A percentile compares a stretch with the other conserved stretches of the same genome.
Evolutionary conservation across 1,139 yeast species (phyloP).

Genomic region (Kurtzmaniella quercitrusa): DNA sequence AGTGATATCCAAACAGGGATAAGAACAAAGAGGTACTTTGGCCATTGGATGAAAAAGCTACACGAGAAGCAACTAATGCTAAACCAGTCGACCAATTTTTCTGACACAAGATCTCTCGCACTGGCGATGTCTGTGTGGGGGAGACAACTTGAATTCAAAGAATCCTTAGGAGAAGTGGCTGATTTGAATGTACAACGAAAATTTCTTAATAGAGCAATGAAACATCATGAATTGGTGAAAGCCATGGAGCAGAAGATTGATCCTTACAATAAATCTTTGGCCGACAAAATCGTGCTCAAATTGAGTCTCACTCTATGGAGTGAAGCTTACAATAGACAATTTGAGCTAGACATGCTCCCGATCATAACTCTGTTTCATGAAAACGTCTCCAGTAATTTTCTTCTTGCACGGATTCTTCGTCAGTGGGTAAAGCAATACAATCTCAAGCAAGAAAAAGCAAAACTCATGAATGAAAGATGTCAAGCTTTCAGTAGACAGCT

Average conservation of each 20-base stretch:
- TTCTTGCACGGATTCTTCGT: conserved; percentile 11
- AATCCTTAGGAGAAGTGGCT: conserved; percentile 11
- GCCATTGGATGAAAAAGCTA: not conserved
- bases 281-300: conserved; percentile 6
- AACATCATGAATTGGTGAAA: not conserved
- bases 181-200: conserved; percentile 18
- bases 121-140: not conserved
- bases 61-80: not conserved
- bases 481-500: conserved; percentile 11
- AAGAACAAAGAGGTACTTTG: not conserved
- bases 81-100: not conserved
- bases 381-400: conserved; percentile 10
- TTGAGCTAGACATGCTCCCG: conserved; percentile 12
- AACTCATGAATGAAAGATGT: conserved; percentile 13
- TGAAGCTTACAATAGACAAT: conserved; percentile 11
- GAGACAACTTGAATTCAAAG: not conserved
- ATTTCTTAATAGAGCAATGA: conserved; percentile 11
- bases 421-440: conserved; percentile 22
- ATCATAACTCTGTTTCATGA: not conserved
- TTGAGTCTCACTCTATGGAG: conserved; percentile 17
- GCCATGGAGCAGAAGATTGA: not conserved
- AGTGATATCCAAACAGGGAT: not conserved
- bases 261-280: conserved; percentile 4
- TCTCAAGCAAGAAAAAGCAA: conserved; percentile 8
- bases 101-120: not conserved